Evolutionary conservation across 495 filamentous ascomycete species (phyloP).

Genomic region (Chlorociboria aeruginascens): DNA sequence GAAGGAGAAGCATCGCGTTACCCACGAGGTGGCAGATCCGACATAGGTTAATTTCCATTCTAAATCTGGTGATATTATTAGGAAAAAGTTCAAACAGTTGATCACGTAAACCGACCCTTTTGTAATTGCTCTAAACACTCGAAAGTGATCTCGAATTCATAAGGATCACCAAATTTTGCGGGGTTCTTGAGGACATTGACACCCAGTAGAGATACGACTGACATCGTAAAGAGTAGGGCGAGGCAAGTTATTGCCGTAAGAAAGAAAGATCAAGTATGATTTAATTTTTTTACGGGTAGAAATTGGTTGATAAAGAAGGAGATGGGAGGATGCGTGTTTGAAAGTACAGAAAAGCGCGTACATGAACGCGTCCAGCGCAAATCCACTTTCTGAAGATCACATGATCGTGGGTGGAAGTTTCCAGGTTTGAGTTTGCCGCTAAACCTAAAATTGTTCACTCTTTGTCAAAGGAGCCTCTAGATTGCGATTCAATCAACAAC

Average conservation of each 20-base stretch:
- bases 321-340: not conserved
- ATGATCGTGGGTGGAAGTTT: no score
- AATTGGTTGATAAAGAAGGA: not conserved
- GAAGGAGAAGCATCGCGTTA: conserved; percentile 5
- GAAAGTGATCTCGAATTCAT: conserved; percentile 97
- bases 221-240: conserved; percentile 50
- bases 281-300: not conserved
- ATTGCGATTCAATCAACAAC: no score
- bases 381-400: no score
- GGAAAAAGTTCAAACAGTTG: not conserved
- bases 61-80: conserved; percentile 49
- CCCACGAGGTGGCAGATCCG: conserved; percentile 91
- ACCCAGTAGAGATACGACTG: conserved; percentile 88
- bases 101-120: conserved; percentile 49
- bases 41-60: conserved; percentile 99
- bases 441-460: no score
- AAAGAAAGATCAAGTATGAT: not conserved
- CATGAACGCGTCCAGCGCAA: not conserved
- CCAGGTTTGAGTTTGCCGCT: no score
- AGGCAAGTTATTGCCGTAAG: not conserved
- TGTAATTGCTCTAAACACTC: conserved; percentile 89
- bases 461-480: no score
- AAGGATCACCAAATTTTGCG: conserved; percentile 74
- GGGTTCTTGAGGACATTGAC: conserved; percentile 96
- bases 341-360: not conserved